Conservation (phyloP, 805 yeast species). For the Starmerella gropengiesseri region DNA sequence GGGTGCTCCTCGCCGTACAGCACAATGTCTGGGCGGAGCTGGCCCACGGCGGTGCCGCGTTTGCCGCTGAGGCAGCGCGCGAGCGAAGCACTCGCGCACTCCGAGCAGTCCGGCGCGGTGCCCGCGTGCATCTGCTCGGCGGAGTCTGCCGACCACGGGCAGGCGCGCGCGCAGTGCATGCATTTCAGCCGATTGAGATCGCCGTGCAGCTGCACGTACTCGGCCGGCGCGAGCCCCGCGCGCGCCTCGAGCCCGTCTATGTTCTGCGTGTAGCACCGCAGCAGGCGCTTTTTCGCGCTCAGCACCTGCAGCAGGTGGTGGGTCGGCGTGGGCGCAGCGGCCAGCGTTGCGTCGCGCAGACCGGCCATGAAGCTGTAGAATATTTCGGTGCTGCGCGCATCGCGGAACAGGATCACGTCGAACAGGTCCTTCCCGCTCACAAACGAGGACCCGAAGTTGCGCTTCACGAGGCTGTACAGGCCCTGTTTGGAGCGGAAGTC, state of each 20-base stretch:
- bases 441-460: constrained; percentile 46
- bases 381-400: constrained; percentile 50
- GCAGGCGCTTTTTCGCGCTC: constrained; percentile 51
- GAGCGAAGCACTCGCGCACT: constrained; percentile 47
- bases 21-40: constrained; percentile 78
- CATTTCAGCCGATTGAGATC: constrained; percentile 69
- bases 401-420: constrained; percentile 72
- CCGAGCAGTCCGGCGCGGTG: constrained; percentile 63
- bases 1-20: constrained; percentile 94
- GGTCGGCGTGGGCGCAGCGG: constrained; percentile 73
- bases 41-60: constrained; percentile 63
- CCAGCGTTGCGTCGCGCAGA: constrained; percentile 49
- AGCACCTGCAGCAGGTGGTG: constrained; percentile 60
- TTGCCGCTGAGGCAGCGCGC: constrained; percentile 59
- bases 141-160: constrained; percentile 50
- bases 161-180: constrained; percentile 50
- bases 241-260: constrained; percentile 76
- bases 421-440: constrained; percentile 84
- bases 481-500: constrained; percentile 84
- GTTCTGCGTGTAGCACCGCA: constrained; percentile 88
- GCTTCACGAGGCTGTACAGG: constrained; percentile 61
- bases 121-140: constrained; percentile 46
- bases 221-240: constrained; percentile 46
- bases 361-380: constrained; percentile 86
- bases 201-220: constrained; percentile 73